Conservation (phyloP, 169 alveolate genomes). For the Amoebophrya sp. region DNA sequence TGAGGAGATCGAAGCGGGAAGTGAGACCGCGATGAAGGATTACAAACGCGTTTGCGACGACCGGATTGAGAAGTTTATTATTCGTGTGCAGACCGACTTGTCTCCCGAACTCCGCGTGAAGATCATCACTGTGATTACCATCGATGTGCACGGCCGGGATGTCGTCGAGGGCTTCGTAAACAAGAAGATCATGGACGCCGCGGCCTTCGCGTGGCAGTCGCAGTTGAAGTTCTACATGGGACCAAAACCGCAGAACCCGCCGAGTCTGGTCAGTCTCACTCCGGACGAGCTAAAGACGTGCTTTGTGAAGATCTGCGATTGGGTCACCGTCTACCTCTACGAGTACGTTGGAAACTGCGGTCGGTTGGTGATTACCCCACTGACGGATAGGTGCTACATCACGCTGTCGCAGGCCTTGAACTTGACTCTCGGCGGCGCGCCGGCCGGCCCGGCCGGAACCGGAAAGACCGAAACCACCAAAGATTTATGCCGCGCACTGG, state of each 20-base stretch:
- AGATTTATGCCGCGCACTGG: conserved; percentile 86
- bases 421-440: conserved; percentile 87
- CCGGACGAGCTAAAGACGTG: conserved; percentile 67
- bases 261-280: conserved; percentile 34
- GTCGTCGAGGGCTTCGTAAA: conserved; percentile 78
- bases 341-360: conserved; percentile 93
- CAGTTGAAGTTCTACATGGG: conserved; percentile 84
- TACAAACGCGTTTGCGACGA: conserved; percentile 72
- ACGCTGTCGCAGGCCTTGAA: conserved; percentile 86
- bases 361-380: conserved; percentile 87
- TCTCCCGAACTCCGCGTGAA: conserved; percentile 49
- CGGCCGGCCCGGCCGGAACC: conserved; percentile 94
- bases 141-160: conserved; percentile 91
- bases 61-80: conserved; percentile 84
- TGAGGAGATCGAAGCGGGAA: conserved; percentile 89
- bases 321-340: conserved; percentile 81
- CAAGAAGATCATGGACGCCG: conserved; percentile 64
- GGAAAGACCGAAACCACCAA: conserved; percentile 93
- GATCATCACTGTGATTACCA: conserved; percentile 86
- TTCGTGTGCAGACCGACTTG: conserved; percentile 73
- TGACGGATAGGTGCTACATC: conserved; percentile 90
- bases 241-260: conserved; percentile 42
- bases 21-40: conserved; percentile 92
- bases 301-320: conserved; percentile 83
- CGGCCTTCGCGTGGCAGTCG: conserved; percentile 88